Conservation (phyloP, 2,329 filamentous ascomycete species). For the Calonectria pseudoreteaudii region DNA sequence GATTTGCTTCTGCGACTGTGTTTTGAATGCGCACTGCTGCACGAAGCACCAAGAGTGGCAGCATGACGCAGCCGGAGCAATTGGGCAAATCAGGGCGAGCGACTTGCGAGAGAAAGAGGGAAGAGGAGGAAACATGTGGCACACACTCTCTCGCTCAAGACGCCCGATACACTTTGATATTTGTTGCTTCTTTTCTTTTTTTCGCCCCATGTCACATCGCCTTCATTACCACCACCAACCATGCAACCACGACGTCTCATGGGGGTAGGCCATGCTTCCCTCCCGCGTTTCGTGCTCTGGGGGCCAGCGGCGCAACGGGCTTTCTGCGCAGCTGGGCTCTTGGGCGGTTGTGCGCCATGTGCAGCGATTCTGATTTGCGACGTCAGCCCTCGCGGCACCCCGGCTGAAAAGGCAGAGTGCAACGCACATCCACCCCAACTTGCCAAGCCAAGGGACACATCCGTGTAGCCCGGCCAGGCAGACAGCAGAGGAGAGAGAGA, state of each 20-base stretch:
- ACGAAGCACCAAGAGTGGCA: not conserved
- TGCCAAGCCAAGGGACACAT: not conserved
- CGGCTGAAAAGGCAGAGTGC: not conserved
- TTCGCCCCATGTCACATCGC: not conserved
- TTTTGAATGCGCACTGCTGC: not conserved
- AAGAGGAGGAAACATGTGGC: not conserved
- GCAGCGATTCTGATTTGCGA: not conserved
- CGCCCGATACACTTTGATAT: conserved; percentile 3
- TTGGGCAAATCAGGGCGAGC: not conserved
- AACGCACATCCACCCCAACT: not conserved
- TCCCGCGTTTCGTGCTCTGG: not conserved
- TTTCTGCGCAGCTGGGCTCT: not conserved
- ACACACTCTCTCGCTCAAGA: not conserved
- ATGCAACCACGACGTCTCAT: not conserved
- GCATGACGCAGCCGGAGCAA: not conserved
- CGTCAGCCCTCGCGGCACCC: not conserved
- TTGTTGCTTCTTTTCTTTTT: conserved; percentile 3
- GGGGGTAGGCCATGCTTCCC: not conserved
- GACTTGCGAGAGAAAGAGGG: not conserved
- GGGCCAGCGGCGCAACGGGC: not conserved
- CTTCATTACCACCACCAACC: not conserved
- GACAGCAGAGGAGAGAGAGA: not conserved
- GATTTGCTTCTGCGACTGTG: not conserved
- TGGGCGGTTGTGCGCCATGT: not conserved
- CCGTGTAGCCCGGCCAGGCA: not conserved